Evolutionary conservation across 116 monocot species (phyloP).

Genomic region (Dioscorea cayenensis): DNA sequence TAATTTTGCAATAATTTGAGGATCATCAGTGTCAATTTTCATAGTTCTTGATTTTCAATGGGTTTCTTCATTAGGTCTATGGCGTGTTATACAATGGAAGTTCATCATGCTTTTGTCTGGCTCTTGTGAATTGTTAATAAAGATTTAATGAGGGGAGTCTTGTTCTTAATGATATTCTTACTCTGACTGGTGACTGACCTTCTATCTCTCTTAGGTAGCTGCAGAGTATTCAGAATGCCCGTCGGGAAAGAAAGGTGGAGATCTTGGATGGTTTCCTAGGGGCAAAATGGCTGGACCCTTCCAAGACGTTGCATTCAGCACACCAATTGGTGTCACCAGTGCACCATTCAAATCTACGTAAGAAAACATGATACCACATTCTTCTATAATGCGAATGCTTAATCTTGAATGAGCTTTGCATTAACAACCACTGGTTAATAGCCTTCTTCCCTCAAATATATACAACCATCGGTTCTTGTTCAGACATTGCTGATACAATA

Average conservation of each 20-base stretch:
- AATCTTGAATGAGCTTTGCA: neutral
- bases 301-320: conserved; percentile 90
- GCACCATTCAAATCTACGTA: conserved; percentile 99
- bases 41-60: no score
- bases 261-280: conserved; percentile 99
- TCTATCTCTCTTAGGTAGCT: conserved; percentile 48
- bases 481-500: no score
- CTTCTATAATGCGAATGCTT: neutral
- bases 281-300: conserved; percentile 99
- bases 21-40: no score
- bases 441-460: neutral
- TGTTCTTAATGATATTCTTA: neutral
- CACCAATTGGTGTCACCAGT: conserved; percentile 76
- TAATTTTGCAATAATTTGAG: no score
- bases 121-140: no score
- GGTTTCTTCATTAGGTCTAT: no score
- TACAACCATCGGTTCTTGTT: no score
- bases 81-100: no score
- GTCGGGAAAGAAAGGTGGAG: conserved; percentile 97
- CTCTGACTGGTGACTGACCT: neutral
- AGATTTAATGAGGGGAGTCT: neutral
- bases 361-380: neutral
- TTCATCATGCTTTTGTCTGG: no score
- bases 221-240: conserved; percentile 95
- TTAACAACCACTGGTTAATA: neutral